Evolutionary conservation across 176 grass and related monocot genomes (phyloP).

Genomic region (Ampelocalamus luodianensis): DNA sequence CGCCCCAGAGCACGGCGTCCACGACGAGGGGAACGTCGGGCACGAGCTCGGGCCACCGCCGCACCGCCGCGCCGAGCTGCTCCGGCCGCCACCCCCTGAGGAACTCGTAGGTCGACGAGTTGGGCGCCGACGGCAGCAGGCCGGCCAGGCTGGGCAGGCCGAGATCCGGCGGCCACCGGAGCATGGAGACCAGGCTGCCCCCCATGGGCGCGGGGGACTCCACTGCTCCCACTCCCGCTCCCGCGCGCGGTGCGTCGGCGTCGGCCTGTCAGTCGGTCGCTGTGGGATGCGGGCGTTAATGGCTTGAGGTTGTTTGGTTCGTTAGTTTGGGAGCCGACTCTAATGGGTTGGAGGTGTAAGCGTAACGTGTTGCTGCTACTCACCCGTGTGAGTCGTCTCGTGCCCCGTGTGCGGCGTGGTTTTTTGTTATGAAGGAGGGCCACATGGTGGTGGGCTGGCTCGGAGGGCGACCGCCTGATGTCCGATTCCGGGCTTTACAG

Average conservation of each 20-base stretch:
- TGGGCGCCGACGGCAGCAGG: slow-evolving; percentile 47
- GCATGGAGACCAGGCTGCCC: slow-evolving; percentile 61
- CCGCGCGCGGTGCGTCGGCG: slow-evolving; percentile 27
- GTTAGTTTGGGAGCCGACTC: background rate
- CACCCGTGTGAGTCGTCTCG: background rate
- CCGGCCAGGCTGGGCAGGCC: slow-evolving; percentile 51
- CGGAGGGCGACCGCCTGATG: slow-evolving; percentile 25
- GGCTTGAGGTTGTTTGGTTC: slow-evolving; percentile 14
- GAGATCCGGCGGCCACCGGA: slow-evolving; percentile 64
- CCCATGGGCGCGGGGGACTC: slow-evolving; percentile 40
- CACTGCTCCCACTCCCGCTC: background rate
- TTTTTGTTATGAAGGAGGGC: slow-evolving; percentile 3
- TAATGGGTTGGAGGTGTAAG: background rate
- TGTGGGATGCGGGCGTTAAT: background rate
- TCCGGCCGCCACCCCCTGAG: slow-evolving; percentile 37
- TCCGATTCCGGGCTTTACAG: background rate
- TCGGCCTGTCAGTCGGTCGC: background rate
- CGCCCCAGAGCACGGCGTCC: slow-evolving; percentile 67
- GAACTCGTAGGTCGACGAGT: slow-evolving; percentile 29
- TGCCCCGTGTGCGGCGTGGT: background rate
- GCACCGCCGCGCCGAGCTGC: slow-evolving; percentile 41
- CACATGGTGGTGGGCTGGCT: slow-evolving; percentile 5
- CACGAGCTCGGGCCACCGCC: slow-evolving; percentile 61
- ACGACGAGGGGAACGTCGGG: slow-evolving; percentile 51
- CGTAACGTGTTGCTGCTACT: slow-evolving; percentile 30